Conservation (phyloP, 169 alveolate species). For the Plasmodium coatneyi region DNA sequence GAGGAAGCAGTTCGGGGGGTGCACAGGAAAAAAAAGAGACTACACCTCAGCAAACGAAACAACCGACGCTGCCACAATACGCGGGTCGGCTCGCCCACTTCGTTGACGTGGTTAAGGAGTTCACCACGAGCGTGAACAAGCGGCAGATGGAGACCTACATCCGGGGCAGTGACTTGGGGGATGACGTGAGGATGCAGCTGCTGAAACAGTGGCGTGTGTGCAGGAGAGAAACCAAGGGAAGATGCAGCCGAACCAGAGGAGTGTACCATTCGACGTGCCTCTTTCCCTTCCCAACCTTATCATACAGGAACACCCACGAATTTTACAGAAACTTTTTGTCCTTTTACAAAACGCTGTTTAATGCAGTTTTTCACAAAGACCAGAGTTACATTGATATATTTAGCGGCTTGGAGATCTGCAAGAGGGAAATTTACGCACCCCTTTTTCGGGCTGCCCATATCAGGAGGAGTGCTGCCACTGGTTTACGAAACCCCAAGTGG, state of each 20-base stretch:
- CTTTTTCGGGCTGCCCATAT: conserved; percentile 13
- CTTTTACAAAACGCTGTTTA: conserved; percentile 36
- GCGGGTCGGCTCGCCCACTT: conserved; percentile 1
- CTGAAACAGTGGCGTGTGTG: conserved; percentile 23
- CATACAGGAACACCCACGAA: conserved; percentile 26
- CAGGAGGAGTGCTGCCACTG: neutral
- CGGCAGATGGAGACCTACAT: conserved; percentile 38
- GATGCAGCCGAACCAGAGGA: neutral
- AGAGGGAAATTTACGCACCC: conserved; percentile 24
- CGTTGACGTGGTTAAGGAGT: neutral
- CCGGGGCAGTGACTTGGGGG: conserved; percentile 10
- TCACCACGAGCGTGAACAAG: conserved; percentile 29
- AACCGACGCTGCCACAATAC: neutral
- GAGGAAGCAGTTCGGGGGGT: neutral
- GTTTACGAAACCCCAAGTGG: neutral
- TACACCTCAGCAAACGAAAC: neutral
- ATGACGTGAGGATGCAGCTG: neutral
- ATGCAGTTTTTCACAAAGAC: conserved; percentile 12
- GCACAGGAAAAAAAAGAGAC: neutral
- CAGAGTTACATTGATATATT: conserved; percentile 59
- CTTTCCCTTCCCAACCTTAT: conserved; percentile 48
- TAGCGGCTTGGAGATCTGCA: conserved; percentile 18
- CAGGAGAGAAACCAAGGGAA: conserved; percentile 4
- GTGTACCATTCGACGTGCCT: conserved; percentile 16
- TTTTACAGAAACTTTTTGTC: conserved; percentile 24